phyloP scores from a whole-genome alignment of 345 rosid species.

The Carallia pectinifolia region DNA sequence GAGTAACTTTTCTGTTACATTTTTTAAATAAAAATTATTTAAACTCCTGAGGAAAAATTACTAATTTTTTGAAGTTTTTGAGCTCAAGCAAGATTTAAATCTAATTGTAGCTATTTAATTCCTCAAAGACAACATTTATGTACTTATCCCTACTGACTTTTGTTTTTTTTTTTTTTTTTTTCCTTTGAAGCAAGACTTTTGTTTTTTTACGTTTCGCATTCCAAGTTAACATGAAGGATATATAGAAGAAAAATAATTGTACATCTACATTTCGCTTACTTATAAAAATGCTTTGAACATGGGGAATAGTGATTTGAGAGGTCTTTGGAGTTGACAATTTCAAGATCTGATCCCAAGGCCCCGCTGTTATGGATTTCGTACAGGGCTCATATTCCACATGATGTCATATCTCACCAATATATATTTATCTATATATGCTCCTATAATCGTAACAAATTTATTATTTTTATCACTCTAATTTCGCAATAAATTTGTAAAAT shows the following conservation, averaged over 20 bases:
- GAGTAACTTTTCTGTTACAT: too few species aligned
- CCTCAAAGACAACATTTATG: too few species aligned
- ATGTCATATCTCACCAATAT: constrained; percentile 11
- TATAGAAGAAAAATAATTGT: not conserved
- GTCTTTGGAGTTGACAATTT: constrained; percentile 33
- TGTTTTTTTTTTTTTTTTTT: not conserved
- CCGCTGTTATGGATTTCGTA: constrained; percentile 25
- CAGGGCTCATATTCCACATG: constrained; percentile 27
- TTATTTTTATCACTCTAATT: not conserved
- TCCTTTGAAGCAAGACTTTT: not conserved
- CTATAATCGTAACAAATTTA: not conserved
- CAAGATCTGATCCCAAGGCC: constrained; percentile 33
- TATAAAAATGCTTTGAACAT: constrained; percentile 5
- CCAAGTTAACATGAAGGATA: not conserved
- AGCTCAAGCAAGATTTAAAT: too few species aligned
- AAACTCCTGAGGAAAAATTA: too few species aligned
- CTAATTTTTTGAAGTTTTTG: too few species aligned
- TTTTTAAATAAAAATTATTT: too few species aligned
- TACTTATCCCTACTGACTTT: not conserved
- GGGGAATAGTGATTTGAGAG: not conserved
- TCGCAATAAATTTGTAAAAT: not conserved
- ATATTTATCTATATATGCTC: not conserved
- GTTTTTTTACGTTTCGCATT: not conserved
- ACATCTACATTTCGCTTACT: not conserved
- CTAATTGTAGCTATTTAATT: too few species aligned